Base-by-base conservation (phyloP, 2,329 filamentous ascomycete species). In the Juglanconis sp. region DNA sequence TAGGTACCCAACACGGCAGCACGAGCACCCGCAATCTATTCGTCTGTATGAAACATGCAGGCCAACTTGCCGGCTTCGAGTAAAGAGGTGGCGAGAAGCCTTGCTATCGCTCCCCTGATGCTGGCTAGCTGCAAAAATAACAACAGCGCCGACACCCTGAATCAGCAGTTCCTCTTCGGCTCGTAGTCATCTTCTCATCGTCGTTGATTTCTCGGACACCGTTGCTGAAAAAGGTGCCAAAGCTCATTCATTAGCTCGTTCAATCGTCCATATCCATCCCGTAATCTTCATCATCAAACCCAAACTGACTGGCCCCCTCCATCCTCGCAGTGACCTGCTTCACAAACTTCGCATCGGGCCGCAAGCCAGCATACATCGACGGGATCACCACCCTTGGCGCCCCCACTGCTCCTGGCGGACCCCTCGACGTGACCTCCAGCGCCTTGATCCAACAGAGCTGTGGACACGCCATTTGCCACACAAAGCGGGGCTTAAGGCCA, bases 381-480 rank as follows among this genome's bases (percentile, higher is more conserved):
- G 75, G 70, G 2, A 71, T 72, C 32, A 82, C 68, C 0, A 73
- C 53, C 0, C 76, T 68, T 0, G 8, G 69, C 64, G 15, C 67
- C 56, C 31, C 63, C 3, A 57, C 70, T 60, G 56, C 63, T 5
- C 60, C 61, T 2, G 64, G 59, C 6, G 24, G 40, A 7, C 13
- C 10, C 30, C 48, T 44, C 15, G 53, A 13, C 34, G 64, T 34
- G 46, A 56, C 61, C 49, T 60, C 65, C 53, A 64, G 68, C 9
- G 75, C 73, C 65, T 85, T 85, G 60, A 85, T 72, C 38, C 69
- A 68, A 7, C 74, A 76, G 2, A 85, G 72, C 66, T 85, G 81
- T 1, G 69, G 71, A 0, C 82, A 82, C 0, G 77, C 77, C 62
- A 85, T 74, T 10, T 68, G 69, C 80, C 81, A 85, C 1, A 73